Base-by-base conservation (phyloP, 805 yeast species). In the Henningerozyma blattae region DNA sequence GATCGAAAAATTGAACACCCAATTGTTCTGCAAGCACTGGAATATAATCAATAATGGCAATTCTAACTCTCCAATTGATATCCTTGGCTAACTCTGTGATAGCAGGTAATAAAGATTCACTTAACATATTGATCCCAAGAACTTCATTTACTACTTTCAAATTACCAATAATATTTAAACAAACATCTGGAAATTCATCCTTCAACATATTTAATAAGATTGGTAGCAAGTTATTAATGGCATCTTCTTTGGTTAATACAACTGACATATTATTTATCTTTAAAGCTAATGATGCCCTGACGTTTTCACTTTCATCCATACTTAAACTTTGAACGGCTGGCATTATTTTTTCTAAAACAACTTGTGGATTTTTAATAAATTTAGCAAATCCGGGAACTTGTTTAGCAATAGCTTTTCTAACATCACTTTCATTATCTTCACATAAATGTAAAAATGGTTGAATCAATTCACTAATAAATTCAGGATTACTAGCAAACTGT, bases 121-220 rank as follows among this genome's bases (percentile, higher is more conserved):
- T 78, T 43, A 91, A 67, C 40, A 82, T 64, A 46, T 80, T 87
- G 44, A 91, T 85, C 20, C 98, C 98, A 47, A 91, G 82, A 34
- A 87, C 94, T 48, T 86, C 91, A 56, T 91, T 89, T 24, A 91
- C 96, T 28, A 80, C 75, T 43, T 89, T 87, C 41, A 91, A 70
- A 58, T 87, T 86, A 19, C 94, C 83, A 44, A 91, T 91, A 46
- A 91, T 86, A 59, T 89, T 91, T 42, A 91, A 70, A 47, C 97
- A 74, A 31, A 91, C 99, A 46, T 91, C 98, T 28, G 96, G 94
- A 59, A 75, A 87, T 53, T 89, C 97, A 59, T 91, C 99, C 56
- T 84, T 89, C 46, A 91, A 68, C 98, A 91, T 91, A 45, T 76
- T 78, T 52, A 91, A 67, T 52, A 89, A 82, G 28, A 87, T 77